phyloP scores from a whole-genome alignment of 257 asterid species.

The Solanum lycopersicoides region DNA sequence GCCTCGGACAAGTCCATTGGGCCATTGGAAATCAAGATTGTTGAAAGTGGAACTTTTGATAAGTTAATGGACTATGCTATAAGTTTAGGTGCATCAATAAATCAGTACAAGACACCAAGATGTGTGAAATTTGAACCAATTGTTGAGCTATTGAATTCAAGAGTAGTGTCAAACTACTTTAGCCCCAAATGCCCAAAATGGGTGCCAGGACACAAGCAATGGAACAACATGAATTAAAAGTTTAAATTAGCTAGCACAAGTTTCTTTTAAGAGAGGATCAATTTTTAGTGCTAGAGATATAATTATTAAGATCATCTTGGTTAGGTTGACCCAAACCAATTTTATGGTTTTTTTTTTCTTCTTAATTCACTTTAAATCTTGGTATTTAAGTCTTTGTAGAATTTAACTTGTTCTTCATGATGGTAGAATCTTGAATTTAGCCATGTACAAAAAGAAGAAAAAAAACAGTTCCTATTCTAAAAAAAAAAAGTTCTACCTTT shows the following conservation, averaged over 20 bases:
- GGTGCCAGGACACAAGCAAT: conserved; percentile 56
- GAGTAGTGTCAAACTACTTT: conserved; percentile 41
- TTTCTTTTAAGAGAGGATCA: conserved; percentile 24
- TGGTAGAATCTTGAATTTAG: conserved; percentile 25
- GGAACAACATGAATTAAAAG: conserved; percentile 40
- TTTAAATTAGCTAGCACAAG: neutral
- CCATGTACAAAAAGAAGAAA: conserved; percentile 37
- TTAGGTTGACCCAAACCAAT: conserved; percentile 38
- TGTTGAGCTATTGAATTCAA: conserved; percentile 58
- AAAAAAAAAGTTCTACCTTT: conserved; percentile 6
- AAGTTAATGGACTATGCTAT: conserved; percentile 93
- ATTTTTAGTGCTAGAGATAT: conserved; percentile 21
- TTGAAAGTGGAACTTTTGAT: conserved; percentile 70
- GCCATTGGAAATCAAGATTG: conserved; percentile 75
- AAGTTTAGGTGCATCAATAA: conserved; percentile 76
- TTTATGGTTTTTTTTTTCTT: conserved; percentile 10
- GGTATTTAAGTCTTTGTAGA: neutral
- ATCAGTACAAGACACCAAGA: conserved; percentile 86
- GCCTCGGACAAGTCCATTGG: conserved; percentile 64
- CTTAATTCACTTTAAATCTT: neutral
- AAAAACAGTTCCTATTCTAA: conserved; percentile 12
- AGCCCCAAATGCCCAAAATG: conserved; percentile 86
- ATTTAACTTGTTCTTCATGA: conserved; percentile 22
- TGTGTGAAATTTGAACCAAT: conserved; percentile 79
- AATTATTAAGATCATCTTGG: conserved; percentile 4